Conservation (phyloP, 2,329 filamentous ascomycete species). For the Ceratocystis albifundus region DNA sequence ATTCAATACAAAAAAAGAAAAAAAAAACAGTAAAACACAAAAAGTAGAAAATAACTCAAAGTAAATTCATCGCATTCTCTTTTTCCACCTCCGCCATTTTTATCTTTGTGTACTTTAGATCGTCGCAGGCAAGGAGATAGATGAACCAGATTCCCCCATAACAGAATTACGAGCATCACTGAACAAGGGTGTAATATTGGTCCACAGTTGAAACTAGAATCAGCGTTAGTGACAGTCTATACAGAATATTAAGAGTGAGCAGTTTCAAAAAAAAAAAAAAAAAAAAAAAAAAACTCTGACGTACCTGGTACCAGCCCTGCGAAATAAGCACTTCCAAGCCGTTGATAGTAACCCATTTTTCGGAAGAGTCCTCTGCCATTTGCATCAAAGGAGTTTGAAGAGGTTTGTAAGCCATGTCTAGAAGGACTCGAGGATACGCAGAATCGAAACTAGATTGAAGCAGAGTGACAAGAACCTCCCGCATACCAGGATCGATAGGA, state of each 20-base stretch:
- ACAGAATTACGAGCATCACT: conserved; percentile 53
- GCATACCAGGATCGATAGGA: conserved; percentile 62
- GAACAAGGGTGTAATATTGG: conserved; percentile 64
- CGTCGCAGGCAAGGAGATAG: background rate
- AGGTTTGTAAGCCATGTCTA: conserved; percentile 97
- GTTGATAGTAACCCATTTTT: conserved; percentile 69
- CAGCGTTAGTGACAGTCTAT: conserved; percentile 25
- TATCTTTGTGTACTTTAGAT: background rate
- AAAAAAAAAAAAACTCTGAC: background rate
- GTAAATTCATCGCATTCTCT: background rate
- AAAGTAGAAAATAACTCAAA: background rate
- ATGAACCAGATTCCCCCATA: conserved; percentile 29
- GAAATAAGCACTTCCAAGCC: conserved; percentile 81
- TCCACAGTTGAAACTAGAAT: conserved; percentile 67
- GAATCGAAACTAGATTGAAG: conserved; percentile 31
- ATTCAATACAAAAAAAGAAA: background rate
- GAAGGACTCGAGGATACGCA: conserved; percentile 47
- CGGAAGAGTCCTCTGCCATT: conserved; percentile 54
- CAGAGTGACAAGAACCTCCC: conserved; percentile 50
- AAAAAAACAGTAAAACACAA: background rate
- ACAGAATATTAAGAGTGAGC: background rate
- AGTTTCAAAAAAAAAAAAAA: no score
- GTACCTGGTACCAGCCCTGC: conserved; percentile 78
- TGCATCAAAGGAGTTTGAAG: conserved; percentile 72
- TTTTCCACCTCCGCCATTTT: background rate